Base-by-base conservation (phyloP, 495 filamentous ascomycete species). In the Aspergillus saccharolyticus region DNA sequence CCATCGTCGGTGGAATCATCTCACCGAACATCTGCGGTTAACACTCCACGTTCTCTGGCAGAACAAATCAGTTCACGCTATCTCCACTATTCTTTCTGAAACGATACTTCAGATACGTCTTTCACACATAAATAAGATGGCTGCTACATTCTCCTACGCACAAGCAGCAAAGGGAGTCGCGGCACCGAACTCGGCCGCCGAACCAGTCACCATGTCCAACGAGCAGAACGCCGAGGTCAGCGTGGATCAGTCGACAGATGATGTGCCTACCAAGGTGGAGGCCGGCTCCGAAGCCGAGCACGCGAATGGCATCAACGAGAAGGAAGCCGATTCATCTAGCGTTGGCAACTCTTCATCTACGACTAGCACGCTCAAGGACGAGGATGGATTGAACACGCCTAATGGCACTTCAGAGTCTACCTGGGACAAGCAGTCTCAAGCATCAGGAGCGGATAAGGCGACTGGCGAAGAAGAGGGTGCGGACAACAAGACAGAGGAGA, bases 141-240 rank as follows among this genome's bases (percentile, higher is more conserved):
- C 72, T 33, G 59, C 74, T 63, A 69, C 70, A 54, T 95, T 96
- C 72, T 96, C 94, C 44, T 98, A 98, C 74, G 93, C 93, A 56
- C 91, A 96, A 78, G 93, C 93, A 66, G 94, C 93, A 24, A 91
- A 90, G 72, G 89, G 90, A 63, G 78, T 83, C 56, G 73, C 83
- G 54, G 62, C 78, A 47, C 68, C 63, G 55, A 65, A 66, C 16
- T 50, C 47, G 56, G 62, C 74, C 43, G 62, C 78, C 64, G 71
- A 73, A 65, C 59, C 71, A 60, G 69, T 71, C 51, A 57, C 71
- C 52, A 61, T 63, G 52, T 50, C 54, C 17, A 68, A 73, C 42
- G 70, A 78, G 57, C 64, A 62, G 47, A 65, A 53, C 50, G 53
- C 50, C 25, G 54, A 52, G 46, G 56, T 60, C 21, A 58, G 17